Base-by-base conservation (phyloP, 139 green algal species). In the Medakamo hakoo region DNA sequence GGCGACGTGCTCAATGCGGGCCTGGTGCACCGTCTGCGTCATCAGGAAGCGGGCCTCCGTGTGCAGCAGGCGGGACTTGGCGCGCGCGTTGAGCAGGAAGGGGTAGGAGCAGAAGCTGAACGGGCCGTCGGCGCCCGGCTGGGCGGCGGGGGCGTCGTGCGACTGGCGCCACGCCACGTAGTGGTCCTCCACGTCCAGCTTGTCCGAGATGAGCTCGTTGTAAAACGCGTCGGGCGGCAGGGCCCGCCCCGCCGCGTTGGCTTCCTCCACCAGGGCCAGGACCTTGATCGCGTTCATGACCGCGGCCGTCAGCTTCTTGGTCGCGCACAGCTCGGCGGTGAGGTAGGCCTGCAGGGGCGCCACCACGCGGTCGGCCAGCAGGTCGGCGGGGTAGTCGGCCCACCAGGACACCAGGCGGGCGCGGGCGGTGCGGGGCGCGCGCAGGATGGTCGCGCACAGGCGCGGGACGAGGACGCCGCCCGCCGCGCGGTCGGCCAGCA, bases 271-370 rank as follows among this genome's bases (percentile, higher is more conserved):
- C 60, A 78, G 72, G 30, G 83, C 76, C 56, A 95, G 73, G 57
- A 78, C 84, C 75, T 93, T 91, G 82, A 95, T 94, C 29, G 72
- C 79, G 58, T 89, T 88, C 87, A 95, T 95, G 30, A 95, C 83
- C 49, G 66, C 77, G 48, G 85, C 71, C 16, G 85, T 93, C 4
- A 94, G 78, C 75, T 90, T 91, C 78, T 91, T 94, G 29, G 83
- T 91, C 14, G 78, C 81, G 58, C 80, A 79, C 30, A 94, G 81
- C 82, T 95, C 87, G 28, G 83, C 73, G 4, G 76, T 86, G 9
- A 89, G 73, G 67, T 87, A 86, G 52, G 64, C 58, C 68, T 92
- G 83, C 62, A 92, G 73, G 18, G 83, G 83, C 27, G 61, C 48
- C 52, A 92, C 81, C 49, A 92, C 80, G 1, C 78, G 72, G 56